Percentiles rank a stretch among this genome's conserved stretches.
phyloP scores from a whole-genome alignment of 148 eudicot species.

The Chenopodium suecicum region DNA sequence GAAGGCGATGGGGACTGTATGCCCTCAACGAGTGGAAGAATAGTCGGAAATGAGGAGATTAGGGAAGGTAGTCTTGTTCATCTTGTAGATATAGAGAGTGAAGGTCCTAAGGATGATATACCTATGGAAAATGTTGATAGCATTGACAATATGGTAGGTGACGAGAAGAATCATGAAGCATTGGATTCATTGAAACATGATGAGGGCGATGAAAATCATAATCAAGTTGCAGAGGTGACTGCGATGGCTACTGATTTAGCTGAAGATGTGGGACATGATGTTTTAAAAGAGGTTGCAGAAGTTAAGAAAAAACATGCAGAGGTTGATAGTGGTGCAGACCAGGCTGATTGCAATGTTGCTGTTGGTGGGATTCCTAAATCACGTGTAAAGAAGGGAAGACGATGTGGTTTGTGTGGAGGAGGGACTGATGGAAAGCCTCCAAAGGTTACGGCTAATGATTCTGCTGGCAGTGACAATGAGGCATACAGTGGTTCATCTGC shows the following conservation, averaged over 20 bases:
- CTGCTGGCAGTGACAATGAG: constrained; percentile 80
- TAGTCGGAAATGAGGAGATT: constrained; percentile 28
- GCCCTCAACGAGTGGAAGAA: constrained; percentile 20
- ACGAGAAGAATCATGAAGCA: constrained; percentile 25
- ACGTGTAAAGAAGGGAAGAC: constrained; percentile 70
- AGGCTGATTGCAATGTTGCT: constrained; percentile 25
- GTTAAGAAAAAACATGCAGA: constrained; percentile 28
- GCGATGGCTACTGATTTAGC: constrained; percentile 23
- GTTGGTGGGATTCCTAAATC: constrained; percentile 32
- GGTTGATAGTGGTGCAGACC: constrained; percentile 32
- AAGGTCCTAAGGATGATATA: constrained; percentile 21
- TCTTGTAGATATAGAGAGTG: constrained; percentile 27
- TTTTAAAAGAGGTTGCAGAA: constrained; percentile 20
- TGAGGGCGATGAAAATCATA: constrained; percentile 33
- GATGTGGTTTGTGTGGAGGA: constrained; percentile 89
- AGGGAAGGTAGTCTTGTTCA: constrained; percentile 21
- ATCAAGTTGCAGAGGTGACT: constrained; percentile 25
- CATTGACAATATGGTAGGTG: constrained; percentile 26
- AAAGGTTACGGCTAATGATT: constrained; percentile 59
- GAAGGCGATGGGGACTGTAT: constrained; percentile 31
- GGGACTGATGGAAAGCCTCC: constrained; percentile 93
- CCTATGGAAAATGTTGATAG: constrained; percentile 32
- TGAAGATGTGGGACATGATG: constrained; percentile 30
- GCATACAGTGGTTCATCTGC: constrained; percentile 82
- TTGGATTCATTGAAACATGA: constrained; percentile 27